Evolutionary conservation across 257 asterid species (phyloP).

Genomic region (Petunia axillaris): DNA sequence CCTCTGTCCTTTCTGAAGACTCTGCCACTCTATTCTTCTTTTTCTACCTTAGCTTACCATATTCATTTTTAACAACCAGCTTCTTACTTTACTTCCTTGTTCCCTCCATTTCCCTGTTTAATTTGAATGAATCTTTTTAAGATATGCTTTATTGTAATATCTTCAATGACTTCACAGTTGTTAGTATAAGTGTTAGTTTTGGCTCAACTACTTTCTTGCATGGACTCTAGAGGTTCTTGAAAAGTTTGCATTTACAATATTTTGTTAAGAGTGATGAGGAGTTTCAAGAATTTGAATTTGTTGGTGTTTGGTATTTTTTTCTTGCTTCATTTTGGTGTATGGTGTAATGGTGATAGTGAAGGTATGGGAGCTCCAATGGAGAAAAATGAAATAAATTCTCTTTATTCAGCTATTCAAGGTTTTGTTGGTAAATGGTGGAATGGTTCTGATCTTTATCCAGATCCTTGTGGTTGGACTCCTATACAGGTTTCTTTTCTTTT

Average conservation of each 20-base stretch:
- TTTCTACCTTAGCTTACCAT: constrained; percentile 56
- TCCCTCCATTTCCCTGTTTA: constrained; percentile 35
- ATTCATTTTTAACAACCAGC: constrained; percentile 41
- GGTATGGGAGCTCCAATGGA: constrained; percentile 65
- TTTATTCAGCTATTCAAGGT: constrained; percentile 84
- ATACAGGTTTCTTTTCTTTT: constrained; percentile 53
- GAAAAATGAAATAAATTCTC: constrained; percentile 63
- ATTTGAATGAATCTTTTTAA: constrained; percentile 17
- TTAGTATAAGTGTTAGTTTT: neutral
- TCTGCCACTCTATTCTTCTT: constrained; percentile 48
- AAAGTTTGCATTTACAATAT: neutral
- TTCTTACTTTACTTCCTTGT: constrained; percentile 31
- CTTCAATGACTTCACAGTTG: neutral
- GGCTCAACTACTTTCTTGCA: constrained; percentile 2
- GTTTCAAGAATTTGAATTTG: constrained; percentile 27
- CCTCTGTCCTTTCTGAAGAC: constrained; percentile 35
- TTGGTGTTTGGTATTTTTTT: constrained; percentile 38
- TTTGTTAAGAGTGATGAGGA: constrained; percentile 44
- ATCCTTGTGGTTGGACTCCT: constrained; percentile 99
- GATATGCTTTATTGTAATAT: neutral
- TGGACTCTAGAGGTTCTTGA: neutral
- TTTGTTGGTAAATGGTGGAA: constrained; percentile 98
- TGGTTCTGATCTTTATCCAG: constrained; percentile 98
- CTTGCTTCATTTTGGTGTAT: constrained; percentile 32
- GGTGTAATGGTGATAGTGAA: constrained; percentile 66